phyloP scores from a whole-genome alignment of 1,139 yeast species.

The Debaryomyces sp. region DNA sequence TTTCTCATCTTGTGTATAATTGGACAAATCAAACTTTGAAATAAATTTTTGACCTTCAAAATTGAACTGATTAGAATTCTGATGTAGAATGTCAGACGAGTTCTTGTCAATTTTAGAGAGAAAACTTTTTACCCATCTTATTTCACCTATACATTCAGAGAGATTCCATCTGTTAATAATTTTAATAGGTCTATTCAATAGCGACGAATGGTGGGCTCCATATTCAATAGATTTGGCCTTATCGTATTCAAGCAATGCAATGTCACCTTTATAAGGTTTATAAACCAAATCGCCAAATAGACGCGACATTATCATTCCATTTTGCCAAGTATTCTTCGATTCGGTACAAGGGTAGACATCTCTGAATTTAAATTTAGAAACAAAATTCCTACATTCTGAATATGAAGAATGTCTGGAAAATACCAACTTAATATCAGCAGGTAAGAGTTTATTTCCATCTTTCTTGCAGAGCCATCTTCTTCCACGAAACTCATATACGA shows the following conservation, averaged over 20 bases:
- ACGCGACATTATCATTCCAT: conserved; percentile 47
- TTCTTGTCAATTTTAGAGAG: neutral
- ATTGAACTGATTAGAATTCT: neutral
- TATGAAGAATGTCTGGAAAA: conserved; percentile 62
- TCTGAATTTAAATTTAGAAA: conserved; percentile 39
- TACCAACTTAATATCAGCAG: conserved; percentile 40
- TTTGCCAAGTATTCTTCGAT: conserved; percentile 35
- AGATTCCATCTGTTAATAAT: conserved; percentile 40
- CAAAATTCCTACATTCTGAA: conserved; percentile 43
- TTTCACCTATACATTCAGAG: conserved; percentile 33
- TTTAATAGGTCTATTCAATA: conserved; percentile 22
- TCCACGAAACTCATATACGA: conserved; percentile 24
- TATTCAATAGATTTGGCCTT: conserved; percentile 18
- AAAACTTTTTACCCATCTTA: conserved; percentile 18
- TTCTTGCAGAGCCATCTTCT: conserved; percentile 32
- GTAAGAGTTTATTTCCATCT: conserved; percentile 35
- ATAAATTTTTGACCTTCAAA: neutral
- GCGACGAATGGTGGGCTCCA: conserved; percentile 23
- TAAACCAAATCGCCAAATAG: conserved; percentile 47
- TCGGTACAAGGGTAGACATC: conserved; percentile 53
- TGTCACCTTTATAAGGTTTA: conserved; percentile 3
- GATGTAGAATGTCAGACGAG: neutral
- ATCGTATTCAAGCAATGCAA: conserved; percentile 33
- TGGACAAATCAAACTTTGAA: conserved; percentile 3
- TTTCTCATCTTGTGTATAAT: neutral